Conservation (phyloP, 495 filamentous ascomycete genomes). For the Aspergillus diversus region DNA sequence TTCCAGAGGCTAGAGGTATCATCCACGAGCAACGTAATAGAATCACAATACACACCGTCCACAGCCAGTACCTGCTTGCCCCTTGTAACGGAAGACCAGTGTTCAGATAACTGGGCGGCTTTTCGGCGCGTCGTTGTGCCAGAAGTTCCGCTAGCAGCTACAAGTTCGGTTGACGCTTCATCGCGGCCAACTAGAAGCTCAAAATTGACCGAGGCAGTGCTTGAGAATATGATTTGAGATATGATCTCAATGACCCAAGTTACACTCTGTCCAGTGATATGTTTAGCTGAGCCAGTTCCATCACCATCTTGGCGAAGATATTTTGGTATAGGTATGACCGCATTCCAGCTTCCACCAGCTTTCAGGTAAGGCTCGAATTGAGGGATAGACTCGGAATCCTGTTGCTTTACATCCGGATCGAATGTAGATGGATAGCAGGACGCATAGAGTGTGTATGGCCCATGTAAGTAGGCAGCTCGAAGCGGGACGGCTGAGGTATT, state of each 20-base stretch:
- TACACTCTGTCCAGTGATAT: slow-evolving; percentile 51
- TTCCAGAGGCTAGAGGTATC: slow-evolving; percentile 92
- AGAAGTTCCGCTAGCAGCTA: slow-evolving; percentile 51
- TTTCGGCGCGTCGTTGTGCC: slow-evolving; percentile 37
- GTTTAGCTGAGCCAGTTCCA: slow-evolving; percentile 2
- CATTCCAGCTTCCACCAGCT: slow-evolving; percentile 83
- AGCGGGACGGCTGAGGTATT: slow-evolving; percentile 91
- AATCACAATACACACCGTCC: slow-evolving; percentile 78
- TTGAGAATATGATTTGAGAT: slow-evolving; percentile 90
- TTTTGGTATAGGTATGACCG: slow-evolving; percentile 75
- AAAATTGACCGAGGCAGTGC: slow-evolving; percentile 84
- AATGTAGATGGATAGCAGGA: slow-evolving; percentile 81
- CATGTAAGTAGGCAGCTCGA: slow-evolving; percentile 93
- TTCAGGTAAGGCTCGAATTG: slow-evolving; percentile 97
- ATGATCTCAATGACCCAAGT: slow-evolving; percentile 92
- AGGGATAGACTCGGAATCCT: slow-evolving; percentile 66
- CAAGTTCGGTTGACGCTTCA: slow-evolving; percentile 73
- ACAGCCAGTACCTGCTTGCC: slow-evolving; percentile 53
- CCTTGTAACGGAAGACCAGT: slow-evolving; percentile 55
- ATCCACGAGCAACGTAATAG: slow-evolving; percentile 76
- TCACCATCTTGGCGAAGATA: slow-evolving; percentile 30
- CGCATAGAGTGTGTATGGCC: slow-evolving; percentile 87
- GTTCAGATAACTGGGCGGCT: slow-evolving; percentile 75
- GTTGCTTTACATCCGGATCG: slow-evolving; percentile 72
- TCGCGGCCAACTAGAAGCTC: slow-evolving; percentile 86